phyloP scores from a whole-genome alignment of 148 eudicot genomes.

The Cornus controversa region DNA sequence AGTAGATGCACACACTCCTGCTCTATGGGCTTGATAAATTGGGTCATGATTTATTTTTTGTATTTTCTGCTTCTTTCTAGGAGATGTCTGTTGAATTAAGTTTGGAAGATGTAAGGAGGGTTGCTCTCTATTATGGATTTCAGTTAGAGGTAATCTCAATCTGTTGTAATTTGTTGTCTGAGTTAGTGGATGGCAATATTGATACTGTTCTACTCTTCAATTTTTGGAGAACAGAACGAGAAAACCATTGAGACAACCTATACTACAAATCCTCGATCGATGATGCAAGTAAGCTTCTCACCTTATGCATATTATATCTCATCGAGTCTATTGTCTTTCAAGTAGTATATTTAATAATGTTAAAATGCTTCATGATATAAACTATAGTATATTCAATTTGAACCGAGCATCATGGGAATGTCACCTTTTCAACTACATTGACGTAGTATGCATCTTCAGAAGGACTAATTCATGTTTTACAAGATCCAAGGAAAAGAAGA shows the following conservation, averaged over 20 bases:
- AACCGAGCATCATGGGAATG: not conserved
- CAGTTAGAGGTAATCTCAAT: constrained; percentile 63
- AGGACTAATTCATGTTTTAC: no score
- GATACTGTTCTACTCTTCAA: not conserved
- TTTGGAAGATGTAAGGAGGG: constrained; percentile 90
- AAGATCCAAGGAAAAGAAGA: not conserved
- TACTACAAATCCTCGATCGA: constrained; percentile 75
- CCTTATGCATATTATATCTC: not conserved
- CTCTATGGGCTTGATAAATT: not conserved
- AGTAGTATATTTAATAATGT: not conserved
- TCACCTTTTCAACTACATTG: no score
- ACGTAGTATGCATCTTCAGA: no score
- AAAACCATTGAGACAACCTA: constrained; percentile 78
- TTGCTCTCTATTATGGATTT: constrained; percentile 75
- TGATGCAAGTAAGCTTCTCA: constrained; percentile 88
- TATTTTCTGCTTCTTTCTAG: constrained; percentile 31
- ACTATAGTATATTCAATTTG: not conserved
- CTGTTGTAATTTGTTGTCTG: not conserved
- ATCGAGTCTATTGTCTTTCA: not conserved
- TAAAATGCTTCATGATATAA: not conserved
- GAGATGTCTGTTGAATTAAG: constrained; percentile 97
- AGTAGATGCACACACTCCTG: not conserved
- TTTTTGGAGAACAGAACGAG: constrained; percentile 54
- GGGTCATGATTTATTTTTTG: not conserved
- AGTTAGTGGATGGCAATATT: not conserved